phyloP scores from a whole-genome alignment of 2,329 filamentous ascomycete genomes.

The Xylaria sp. region DNA sequence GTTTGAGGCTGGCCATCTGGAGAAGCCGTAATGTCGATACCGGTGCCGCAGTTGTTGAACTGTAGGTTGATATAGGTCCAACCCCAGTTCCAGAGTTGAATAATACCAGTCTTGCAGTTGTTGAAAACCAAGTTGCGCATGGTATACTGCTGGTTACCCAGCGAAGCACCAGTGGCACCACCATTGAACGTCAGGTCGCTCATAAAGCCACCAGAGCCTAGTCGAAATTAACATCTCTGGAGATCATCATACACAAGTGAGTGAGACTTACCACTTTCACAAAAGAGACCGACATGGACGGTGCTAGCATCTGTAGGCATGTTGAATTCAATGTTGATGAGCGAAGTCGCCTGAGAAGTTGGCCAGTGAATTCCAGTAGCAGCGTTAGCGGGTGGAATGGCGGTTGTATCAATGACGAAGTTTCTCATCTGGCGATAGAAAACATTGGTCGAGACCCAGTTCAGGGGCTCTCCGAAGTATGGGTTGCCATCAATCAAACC shows the following conservation, averaged over 20 bases:
- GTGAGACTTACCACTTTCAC: constrained; percentile 46
- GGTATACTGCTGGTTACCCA: constrained; percentile 77
- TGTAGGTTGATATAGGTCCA: constrained; percentile 72
- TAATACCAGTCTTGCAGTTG: constrained; percentile 69
- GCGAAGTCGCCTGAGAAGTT: constrained; percentile 66
- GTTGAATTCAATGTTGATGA: constrained; percentile 62
- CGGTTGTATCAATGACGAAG: constrained; percentile 66
- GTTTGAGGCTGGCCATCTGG: constrained; percentile 52
- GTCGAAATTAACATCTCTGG: constrained; percentile 22
- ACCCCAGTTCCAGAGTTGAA: constrained; percentile 78
- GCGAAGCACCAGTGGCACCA: constrained; percentile 67
- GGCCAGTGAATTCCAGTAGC: constrained; percentile 68
- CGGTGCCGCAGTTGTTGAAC: constrained; percentile 68
- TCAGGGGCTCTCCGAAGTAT: constrained; percentile 54
- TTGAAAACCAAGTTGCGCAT: constrained; percentile 74
- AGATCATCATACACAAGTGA: background rate
- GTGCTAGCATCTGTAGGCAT: constrained; percentile 50
- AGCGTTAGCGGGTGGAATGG: constrained; percentile 45
- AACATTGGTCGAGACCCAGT: constrained; percentile 63
- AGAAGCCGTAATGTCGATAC: constrained; percentile 66
- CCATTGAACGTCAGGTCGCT: constrained; percentile 72
- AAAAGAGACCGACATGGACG: constrained; percentile 49
- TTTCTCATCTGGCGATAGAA: constrained; percentile 75
- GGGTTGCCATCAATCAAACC: constrained; percentile 68
- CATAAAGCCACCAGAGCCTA: constrained; percentile 54